Evolutionary conservation across 495 filamentous ascomycete species (phyloP), one percentile per base, ranked within the genome.

Genomic region (Tuber umbilicatum): DNA sequence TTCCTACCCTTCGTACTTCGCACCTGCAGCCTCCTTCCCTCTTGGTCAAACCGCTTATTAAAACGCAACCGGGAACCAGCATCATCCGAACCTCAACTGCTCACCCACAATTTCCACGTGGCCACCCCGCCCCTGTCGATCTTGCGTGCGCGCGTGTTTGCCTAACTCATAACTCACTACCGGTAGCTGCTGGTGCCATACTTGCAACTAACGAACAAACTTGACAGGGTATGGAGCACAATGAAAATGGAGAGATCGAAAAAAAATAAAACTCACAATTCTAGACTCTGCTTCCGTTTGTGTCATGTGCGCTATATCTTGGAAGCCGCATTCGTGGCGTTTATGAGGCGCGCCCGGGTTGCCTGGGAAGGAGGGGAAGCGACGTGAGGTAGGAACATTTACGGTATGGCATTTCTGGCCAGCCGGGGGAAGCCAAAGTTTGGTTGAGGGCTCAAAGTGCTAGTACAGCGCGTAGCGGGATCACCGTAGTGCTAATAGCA

Each of bases 91-190:
- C 31, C 16, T 14, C 55, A 19, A 64, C 31, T 31, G 27, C 39
- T 50, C 5, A 5, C 45, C 23, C 45, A 50, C 45, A 23, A 23
- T 55, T 35, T 35, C 55, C 55, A 35, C 55, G 55, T 64, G 55
- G 55, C 27, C 14, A 42, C 60, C 42, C 70, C 39, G 23, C 37
- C 70, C 73, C 73, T 75, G 70, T 73, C 42, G 71, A 75, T 75
- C 69, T 14, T 67, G 42, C 35, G 21, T 67, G 42, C 35, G 70
- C 71, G 14, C 43, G 23, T 73, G 41, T n/a, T 31, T 35, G 55
- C 55, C 27, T 0, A 1, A 35, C 27, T 31, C 50, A 31, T 12
- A 14, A 50, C n/a, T n/a, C 47, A n/a, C 21, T n/a, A n/a, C 21
- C 47, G 47, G 47, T 50, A 50, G 23, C 47, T 50, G 21, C 23